These are phyloP conservation scores for Endocarpon pusillum DNA, from an alignment of 495 filamentous ascomycete species.

Conservation along the genomic window DNA sequence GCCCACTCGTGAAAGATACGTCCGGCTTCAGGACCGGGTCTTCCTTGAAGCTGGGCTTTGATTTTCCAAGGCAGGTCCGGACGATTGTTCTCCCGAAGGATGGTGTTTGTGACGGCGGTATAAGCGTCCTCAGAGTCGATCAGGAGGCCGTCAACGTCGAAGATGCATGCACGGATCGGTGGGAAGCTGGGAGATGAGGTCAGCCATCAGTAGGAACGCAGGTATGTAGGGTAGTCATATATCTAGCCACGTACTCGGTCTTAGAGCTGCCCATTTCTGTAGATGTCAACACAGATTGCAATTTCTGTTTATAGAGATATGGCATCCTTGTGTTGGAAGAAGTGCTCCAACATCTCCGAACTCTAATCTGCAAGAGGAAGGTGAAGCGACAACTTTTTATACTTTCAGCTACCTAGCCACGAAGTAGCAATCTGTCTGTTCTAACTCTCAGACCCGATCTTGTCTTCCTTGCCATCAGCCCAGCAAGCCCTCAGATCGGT, in stretches of 20 bases:
- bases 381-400: too few relatives aligned
- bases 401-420: too few relatives aligned
- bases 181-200: conserved; percentile 42
- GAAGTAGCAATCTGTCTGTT: too few relatives aligned
- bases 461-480: too few relatives aligned
- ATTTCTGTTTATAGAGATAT: too few relatives aligned
- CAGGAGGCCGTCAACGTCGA: conserved; percentile 96
- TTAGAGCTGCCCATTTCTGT: conserved; percentile 3
- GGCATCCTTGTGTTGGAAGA: too few relatives aligned
- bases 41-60: conserved; percentile 91
- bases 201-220: not conserved
- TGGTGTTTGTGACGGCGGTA: conserved; percentile 61
- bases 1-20: conserved; percentile 23
- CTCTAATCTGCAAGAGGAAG: too few relatives aligned
- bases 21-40: conserved; percentile 29
- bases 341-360: too few relatives aligned
- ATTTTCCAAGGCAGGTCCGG: conserved; percentile 73
- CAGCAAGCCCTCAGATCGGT: too few relatives aligned
- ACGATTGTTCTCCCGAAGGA: conserved; percentile 57
- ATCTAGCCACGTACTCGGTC: conserved; percentile 7
- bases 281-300: too few relatives aligned
- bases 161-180: conserved; percentile 79
- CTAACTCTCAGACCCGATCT: too few relatives aligned
- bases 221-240: not conserved
- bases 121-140: conserved; percentile 91